phyloP scores from a whole-genome alignment of 2,329 filamentous ascomycete species.

The Colletotrichum lini region DNA sequence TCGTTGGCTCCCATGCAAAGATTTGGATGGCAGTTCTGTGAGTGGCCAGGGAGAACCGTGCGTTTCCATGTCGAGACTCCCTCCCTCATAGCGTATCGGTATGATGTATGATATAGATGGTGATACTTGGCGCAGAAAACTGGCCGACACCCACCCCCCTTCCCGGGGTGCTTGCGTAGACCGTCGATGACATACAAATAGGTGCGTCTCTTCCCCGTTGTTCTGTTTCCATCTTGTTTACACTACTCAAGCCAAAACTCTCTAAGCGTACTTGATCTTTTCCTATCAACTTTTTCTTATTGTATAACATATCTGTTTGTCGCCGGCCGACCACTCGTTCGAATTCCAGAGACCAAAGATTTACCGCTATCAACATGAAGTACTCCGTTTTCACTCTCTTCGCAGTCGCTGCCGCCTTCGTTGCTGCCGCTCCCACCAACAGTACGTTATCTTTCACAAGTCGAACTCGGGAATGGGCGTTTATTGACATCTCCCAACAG shows the following conservation, averaged over 20 bases:
- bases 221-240: conserved; percentile 33
- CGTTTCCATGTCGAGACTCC: neutral
- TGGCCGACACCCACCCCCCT: neutral
- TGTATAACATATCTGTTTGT: conserved; percentile 57
- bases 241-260: conserved; percentile 33
- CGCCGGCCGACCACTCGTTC: conserved; percentile 66
- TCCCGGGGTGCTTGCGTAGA: conserved; percentile 7
- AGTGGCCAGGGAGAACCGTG: conserved; percentile 28
- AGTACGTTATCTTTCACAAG: conserved; percentile 14
- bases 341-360: conserved; percentile 44
- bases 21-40: conserved; percentile 34
- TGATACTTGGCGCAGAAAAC: conserved; percentile 28
- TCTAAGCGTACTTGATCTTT: conserved; percentile 33
- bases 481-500: conserved; percentile 45
- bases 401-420: conserved; percentile 62
- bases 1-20: conserved; percentile 22
- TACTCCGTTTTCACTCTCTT: conserved; percentile 63
- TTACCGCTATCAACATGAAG: conserved; percentile 65
- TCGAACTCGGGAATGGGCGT: neutral
- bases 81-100: conserved; percentile 15
- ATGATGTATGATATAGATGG: conserved; percentile 37
- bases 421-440: conserved; percentile 54
- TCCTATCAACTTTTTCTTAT: conserved; percentile 44
- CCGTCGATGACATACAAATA: conserved; percentile 48
- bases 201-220: conserved; percentile 34